phyloP scores from a whole-genome alignment of 805 yeast species.

The Gaillardinia entomophila region DNA sequence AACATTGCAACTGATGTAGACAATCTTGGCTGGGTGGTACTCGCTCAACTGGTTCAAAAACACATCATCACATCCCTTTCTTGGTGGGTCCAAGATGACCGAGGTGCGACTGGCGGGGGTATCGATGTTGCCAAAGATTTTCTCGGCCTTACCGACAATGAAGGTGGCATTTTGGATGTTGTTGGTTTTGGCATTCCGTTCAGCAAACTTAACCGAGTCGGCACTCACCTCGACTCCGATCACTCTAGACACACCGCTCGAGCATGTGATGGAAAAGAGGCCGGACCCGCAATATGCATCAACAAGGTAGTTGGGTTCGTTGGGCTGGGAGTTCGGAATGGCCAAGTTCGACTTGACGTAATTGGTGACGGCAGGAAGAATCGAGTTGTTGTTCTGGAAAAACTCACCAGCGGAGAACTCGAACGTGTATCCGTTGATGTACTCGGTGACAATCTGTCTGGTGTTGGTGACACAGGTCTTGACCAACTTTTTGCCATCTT shows the following conservation, averaged over 20 bases:
- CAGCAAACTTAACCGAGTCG: constrained; percentile 85
- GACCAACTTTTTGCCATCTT: constrained; percentile 25
- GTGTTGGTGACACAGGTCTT: constrained; percentile 77
- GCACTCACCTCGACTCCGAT: constrained; percentile 93
- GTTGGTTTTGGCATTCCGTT: constrained; percentile 71
- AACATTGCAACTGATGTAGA: constrained; percentile 96
- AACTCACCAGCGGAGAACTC: constrained; percentile 93
- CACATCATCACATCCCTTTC: constrained; percentile 91
- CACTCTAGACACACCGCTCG: constrained; percentile 73
- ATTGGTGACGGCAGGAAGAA: constrained; percentile 73
- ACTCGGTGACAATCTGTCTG: constrained; percentile 75
- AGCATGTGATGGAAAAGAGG: constrained; percentile 81
- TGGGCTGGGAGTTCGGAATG: constrained; percentile 26
- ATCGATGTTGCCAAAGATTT: constrained; percentile 72
- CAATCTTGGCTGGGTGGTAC: constrained; percentile 78
- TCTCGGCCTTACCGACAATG: constrained; percentile 88
- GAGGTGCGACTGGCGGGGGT: constrained; percentile 75
- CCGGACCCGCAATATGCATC: constrained; percentile 98
- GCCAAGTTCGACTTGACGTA: constrained; percentile 71
- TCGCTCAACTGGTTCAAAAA: constrained; percentile 81
- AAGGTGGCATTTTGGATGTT: constrained; percentile 74
- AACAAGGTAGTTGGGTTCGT: constrained; percentile 56
- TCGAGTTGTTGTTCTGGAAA: constrained; percentile 92
- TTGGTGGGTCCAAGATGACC: constrained; percentile 92
- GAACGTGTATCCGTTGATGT: constrained; percentile 68